These are phyloP conservation scores for Candida insectorum DNA, from an alignment of 805 yeast species.

Conservation along the genomic window DNA sequence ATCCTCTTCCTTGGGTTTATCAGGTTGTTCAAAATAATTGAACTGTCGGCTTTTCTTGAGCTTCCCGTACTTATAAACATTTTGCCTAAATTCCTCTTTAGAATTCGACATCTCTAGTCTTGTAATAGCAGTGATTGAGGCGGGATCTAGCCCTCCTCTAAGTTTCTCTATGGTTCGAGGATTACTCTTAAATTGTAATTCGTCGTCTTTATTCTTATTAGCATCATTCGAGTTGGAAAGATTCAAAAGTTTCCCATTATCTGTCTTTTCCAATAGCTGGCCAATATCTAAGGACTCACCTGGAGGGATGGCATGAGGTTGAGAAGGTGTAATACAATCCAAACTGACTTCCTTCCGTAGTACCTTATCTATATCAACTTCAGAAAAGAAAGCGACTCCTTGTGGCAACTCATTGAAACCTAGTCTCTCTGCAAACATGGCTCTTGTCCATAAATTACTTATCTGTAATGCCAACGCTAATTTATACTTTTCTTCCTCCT, in stretches of 20 bases:
- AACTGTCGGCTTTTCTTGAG: conserved; percentile 4
- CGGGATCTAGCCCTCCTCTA: conserved; percentile 18
- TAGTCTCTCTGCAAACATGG: conserved; percentile 88
- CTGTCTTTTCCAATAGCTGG: conserved; percentile 43
- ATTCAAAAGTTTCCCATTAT: conserved; percentile 14
- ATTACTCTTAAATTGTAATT: conserved; percentile 1
- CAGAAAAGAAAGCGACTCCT: conserved; percentile 92
- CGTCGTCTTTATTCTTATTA: conserved; percentile 3
- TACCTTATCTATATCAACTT: conserved; percentile 85
- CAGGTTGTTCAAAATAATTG: too few relatives aligned
- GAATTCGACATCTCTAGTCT: conserved; percentile 25
- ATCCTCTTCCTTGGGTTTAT: too few relatives aligned
- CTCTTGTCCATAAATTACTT: conserved; percentile 92
- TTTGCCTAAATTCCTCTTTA: conserved; percentile 23
- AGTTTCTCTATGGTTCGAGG: conserved; percentile 25
- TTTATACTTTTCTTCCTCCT: conserved; percentile 68
- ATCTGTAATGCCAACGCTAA: conserved; percentile 84
- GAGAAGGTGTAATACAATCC: conserved; percentile 90
- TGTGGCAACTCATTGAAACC: conserved; percentile 91
- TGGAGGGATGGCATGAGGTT: conserved; percentile 62
- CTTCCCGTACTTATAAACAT: conserved; percentile 15
- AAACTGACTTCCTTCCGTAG: conserved; percentile 89
- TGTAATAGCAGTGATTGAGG: conserved; percentile 18
- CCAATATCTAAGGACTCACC: conserved; percentile 75
- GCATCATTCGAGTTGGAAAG: conserved; percentile 3